A percentile compares a stretch with the other conserved stretches of the same genome.
These are phyloP conservation scores for Meyerozyma elateridarum DNA, from an alignment of 1,139 yeast species.

Conservation along the genomic window DNA sequence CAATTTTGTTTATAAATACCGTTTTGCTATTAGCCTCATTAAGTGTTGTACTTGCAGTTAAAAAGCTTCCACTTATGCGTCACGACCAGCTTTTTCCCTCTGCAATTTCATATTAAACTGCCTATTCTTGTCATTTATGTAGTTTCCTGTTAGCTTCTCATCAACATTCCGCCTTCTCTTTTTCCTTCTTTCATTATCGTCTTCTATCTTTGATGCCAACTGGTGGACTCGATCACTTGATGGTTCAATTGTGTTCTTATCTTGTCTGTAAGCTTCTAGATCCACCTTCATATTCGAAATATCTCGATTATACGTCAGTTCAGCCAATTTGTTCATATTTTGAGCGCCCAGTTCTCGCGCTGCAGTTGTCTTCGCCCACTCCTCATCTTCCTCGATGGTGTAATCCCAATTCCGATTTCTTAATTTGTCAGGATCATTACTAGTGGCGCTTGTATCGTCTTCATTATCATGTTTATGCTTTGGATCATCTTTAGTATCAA, in stretches of 20 bases:
- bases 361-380: not conserved
- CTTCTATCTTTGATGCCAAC: slow-evolving; percentile 34
- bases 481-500: not conserved
- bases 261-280: slow-evolving; percentile 33
- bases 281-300: slow-evolving; percentile 37
- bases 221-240: not conserved
- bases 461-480: not conserved
- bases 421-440: too few species aligned
- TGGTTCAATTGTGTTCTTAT: slow-evolving; percentile 8
- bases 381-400: slow-evolving; percentile 1
- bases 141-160: slow-evolving; percentile 31
- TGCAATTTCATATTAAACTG: slow-evolving; percentile 73
- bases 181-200: slow-evolving; percentile 29
- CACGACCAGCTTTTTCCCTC: too few species aligned
- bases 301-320: slow-evolving; percentile 48
- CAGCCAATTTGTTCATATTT: slow-evolving; percentile 51
- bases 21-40: too few species aligned
- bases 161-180: slow-evolving; percentile 30
- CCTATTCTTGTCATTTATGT: slow-evolving; percentile 71
- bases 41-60: too few species aligned
- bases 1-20: too few species aligned
- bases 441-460: too few species aligned
- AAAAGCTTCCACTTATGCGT: too few species aligned
- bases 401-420: slow-evolving; percentile 3
- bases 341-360: slow-evolving; percentile 19